A percentile compares a stretch with the other conserved stretches of the same genome.
These are phyloP conservation scores for Tuber aestivum DNA, from an alignment of 495 filamentous ascomycete species.

Conservation along the genomic window DNA sequence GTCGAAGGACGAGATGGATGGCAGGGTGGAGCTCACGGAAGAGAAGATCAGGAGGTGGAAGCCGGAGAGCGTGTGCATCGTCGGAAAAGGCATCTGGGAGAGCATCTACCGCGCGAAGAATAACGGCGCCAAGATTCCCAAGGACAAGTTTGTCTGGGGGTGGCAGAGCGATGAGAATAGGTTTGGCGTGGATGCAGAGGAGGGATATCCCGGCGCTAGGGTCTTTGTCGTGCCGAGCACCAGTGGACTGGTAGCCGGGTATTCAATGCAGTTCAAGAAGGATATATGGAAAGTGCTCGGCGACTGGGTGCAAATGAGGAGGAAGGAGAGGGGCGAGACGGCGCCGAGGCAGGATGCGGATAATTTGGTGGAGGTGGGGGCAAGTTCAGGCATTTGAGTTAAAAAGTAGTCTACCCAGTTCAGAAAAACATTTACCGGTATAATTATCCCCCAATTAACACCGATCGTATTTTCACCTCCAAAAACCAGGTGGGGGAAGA, in stretches of 20 bases:
- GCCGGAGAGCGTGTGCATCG: constrained; percentile 76
- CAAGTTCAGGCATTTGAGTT: constrained; percentile 3
- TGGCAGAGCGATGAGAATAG: constrained; percentile 78
- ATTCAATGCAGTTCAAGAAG: constrained; percentile 69
- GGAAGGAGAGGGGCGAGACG: constrained; percentile 52
- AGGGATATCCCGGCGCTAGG: constrained; percentile 65
- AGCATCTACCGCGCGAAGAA: constrained; percentile 68
- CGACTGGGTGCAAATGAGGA: constrained; percentile 62
- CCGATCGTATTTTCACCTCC: background rate
- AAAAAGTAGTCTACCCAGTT: too few species aligned
- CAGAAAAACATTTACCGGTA: too few species aligned
- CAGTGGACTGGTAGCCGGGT: constrained; percentile 73
- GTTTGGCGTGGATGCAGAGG: constrained; percentile 57
- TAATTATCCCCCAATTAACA: background rate
- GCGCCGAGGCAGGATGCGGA: constrained; percentile 33
- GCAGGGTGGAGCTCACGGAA: constrained; percentile 67
- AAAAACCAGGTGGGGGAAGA: too few species aligned
- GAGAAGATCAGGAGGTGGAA: constrained; percentile 63
- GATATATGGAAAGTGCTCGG: constrained; percentile 79
- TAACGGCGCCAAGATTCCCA: constrained; percentile 52
- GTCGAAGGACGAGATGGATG: constrained; percentile 73
- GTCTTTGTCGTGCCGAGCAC: constrained; percentile 89
- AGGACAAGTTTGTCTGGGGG: constrained; percentile 75
- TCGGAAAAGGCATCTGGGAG: constrained; percentile 97
- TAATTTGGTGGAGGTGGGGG: background rate